Evolutionary conservation across 768 basidiomycete genomes (phyloP), one percentile per base, ranked within the genome.

Genomic region (Suillus cothurnatus): DNA sequence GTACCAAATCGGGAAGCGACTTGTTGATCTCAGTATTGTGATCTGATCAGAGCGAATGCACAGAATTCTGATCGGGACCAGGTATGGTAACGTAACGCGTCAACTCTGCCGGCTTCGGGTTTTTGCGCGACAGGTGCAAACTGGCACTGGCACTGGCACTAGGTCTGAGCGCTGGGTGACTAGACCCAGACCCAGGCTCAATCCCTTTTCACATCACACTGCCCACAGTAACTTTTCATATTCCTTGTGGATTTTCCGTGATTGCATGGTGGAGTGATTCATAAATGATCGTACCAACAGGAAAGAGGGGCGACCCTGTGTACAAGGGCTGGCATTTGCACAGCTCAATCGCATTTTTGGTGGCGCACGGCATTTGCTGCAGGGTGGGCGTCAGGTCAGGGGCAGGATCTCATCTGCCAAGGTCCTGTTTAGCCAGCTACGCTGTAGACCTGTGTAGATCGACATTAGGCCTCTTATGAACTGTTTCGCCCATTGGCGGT

Each of bases 51-150:
- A 63, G 32, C n/a, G 56, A 26, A 64, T 34, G 65, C 31, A 64
- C 65, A 71, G 74, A 77, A 76, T 77, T 76, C 70, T 76, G 74
- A 76, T 76, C 76, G 74, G 74, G 59, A 23, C 56, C 45, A 36
- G 59, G 7, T 36, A 23, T 39, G 36, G 36, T 59, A 39, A 59
- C 58, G 58, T 59, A 41, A 59, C 6, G 17, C 36, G 36, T 26
- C 36, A n/a, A 17, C 34, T 57, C 34, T 56, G n/a, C 55, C 31
- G 19, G 28, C 11, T 34, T 31, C 60, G 41, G 60, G 6, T 55
- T 19, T 43, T 52, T 61, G 60, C 47, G 39, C 21, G 21, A 55
- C 53, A 55, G 53, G 21, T 55, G 53, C n/a, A n/a, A n/a, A n/a
- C n/a, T n/a, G 34, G 34, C 34, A 34, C 34, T 34, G 34, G 34